Evolutionary conservation across 2,329 filamentous ascomycete genomes (phyloP).

Genomic region (Lachnellula willkommii): DNA sequence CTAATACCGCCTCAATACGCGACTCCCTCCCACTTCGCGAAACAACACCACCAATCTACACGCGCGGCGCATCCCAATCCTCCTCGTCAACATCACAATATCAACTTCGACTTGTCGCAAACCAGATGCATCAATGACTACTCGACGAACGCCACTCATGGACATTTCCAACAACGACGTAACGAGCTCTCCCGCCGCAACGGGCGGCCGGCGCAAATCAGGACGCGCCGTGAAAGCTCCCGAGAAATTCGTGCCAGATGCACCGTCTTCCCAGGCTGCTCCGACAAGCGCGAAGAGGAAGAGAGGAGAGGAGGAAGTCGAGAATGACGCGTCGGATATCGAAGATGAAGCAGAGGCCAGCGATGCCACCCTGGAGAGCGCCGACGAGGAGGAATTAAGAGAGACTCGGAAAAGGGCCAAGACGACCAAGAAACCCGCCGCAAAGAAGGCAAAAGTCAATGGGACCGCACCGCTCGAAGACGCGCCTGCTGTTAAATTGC

Average conservation of each 20-base stretch:
- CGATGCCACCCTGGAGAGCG: slow-evolving; percentile 38
- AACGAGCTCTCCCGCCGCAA: slow-evolving; percentile 46
- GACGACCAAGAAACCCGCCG: slow-evolving; percentile 49
- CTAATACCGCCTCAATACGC: slow-evolving; percentile 4
- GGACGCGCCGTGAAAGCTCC: slow-evolving; percentile 61
- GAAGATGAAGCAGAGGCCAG: slow-evolving; percentile 43
- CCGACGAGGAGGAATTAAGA: slow-evolving; percentile 43
- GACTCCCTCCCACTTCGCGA: slow-evolving; percentile 8
- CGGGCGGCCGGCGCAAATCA: slow-evolving; percentile 55
- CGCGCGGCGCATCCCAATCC: slow-evolving; percentile 12
- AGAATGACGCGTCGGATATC: slow-evolving; percentile 42
- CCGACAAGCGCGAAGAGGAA: slow-evolving; percentile 52
- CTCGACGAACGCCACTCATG: slow-evolving; percentile 44
- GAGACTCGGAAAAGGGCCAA: slow-evolving; percentile 33
- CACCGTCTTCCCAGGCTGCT: slow-evolving; percentile 32
- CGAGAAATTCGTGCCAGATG: slow-evolving; percentile 53
- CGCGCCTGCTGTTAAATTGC: slow-evolving; percentile 43
- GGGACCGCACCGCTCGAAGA: slow-evolving; percentile 51
- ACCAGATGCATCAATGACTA: slow-evolving; percentile 35
- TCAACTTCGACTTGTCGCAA: slow-evolving; percentile 8
- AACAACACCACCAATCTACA: slow-evolving; percentile 13
- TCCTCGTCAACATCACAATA: slow-evolving; percentile 1
- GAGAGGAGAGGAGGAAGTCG: slow-evolving; percentile 41
- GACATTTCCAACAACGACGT: slow-evolving; percentile 49
- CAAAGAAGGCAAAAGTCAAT: slow-evolving; percentile 61